Evolutionary conservation across 1,284 basidiomycete species (phyloP), one percentile per base, ranked within the genome.

Genomic region (Boletus calvinii): DNA sequence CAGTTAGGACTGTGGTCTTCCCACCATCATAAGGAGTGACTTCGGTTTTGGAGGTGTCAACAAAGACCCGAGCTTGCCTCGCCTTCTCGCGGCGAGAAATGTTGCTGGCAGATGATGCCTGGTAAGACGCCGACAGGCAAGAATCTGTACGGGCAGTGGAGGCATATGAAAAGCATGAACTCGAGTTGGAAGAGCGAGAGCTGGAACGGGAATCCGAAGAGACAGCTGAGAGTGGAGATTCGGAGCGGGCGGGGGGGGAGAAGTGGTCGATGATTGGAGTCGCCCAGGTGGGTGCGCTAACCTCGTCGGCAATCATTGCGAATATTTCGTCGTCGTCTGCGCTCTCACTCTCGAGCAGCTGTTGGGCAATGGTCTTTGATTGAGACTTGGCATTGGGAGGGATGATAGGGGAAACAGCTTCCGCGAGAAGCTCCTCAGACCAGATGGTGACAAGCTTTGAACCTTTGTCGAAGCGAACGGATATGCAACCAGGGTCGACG

Each of bases 1-100:
- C 87, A 7, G 88, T 89, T 57, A 91, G 79, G 46, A 90, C 88
- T 36, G 87, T 90, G 52, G 87, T 91, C 77, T 90, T 90, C 59
- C 88, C 87, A 54, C 87, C 88, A 59, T 90, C 87, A 64, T 91
- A 91, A 63, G 85, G 85, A 44, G 87, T 90, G 54, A 90, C 85
- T 49, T 86, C 84, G 40, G 71, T 87, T 76, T 84, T 90, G 62
- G 80, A 71, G 22, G 76, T 77, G 67, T 91, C 87, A 48, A 91
- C 68, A 64, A 78, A 88, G 58, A 90, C 83, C 56, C 79, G 81
- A 18, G 79, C 78, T 65, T 84, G 81, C 57, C 83, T 78, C 10
- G 79, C 79, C 48, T 78, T 78, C 67, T 87, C 85, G 54, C 85
- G 78, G 52, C 84, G 83, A 30, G 85, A 85, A 50, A 78, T 74